Conservation (phyloP, 306 rosid species). For the Calophaca sinica region DNA sequence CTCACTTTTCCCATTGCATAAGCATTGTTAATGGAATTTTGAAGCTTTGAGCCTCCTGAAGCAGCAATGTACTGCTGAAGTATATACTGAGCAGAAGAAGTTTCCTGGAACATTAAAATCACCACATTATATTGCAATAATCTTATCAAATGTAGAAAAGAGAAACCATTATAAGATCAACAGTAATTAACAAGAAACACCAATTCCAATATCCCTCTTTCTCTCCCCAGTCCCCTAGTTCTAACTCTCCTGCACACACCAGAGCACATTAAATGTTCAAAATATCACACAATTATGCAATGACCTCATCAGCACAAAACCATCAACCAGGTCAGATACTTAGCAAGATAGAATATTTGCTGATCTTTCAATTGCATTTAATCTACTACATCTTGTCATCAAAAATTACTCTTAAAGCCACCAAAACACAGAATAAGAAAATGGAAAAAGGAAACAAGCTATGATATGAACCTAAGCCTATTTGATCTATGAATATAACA, state of each 20-base stretch:
- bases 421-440: background rate
- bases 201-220: background rate
- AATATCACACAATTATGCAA: background rate
- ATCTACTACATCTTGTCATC: background rate
- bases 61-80: constrained; percentile 97
- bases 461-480: background rate
- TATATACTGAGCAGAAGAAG: constrained; percentile 96
- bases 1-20: constrained; percentile 98
- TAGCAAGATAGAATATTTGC: background rate
- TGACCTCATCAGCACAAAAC: background rate
- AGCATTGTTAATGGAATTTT: constrained; percentile 76
- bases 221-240: background rate
- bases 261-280: background rate
- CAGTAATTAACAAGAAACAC: background rate
- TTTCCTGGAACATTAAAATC: constrained; percentile 70
- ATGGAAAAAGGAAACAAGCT: background rate
- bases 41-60: constrained; percentile 93
- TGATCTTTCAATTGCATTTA: constrained; percentile 20
- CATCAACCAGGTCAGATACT: constrained; percentile 2
- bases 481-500: constrained; percentile 8
- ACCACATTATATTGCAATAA: constrained; percentile 18
- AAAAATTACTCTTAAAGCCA: background rate
- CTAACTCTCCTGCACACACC: constrained; percentile 11
- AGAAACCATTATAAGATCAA: constrained; percentile 30
- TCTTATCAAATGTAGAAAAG: constrained; percentile 1